Evolutionary conservation across 768 basidiomycete genomes (phyloP), one percentile per base, ranked within the genome.

Genomic region (Artomyces pyxidatus): DNA sequence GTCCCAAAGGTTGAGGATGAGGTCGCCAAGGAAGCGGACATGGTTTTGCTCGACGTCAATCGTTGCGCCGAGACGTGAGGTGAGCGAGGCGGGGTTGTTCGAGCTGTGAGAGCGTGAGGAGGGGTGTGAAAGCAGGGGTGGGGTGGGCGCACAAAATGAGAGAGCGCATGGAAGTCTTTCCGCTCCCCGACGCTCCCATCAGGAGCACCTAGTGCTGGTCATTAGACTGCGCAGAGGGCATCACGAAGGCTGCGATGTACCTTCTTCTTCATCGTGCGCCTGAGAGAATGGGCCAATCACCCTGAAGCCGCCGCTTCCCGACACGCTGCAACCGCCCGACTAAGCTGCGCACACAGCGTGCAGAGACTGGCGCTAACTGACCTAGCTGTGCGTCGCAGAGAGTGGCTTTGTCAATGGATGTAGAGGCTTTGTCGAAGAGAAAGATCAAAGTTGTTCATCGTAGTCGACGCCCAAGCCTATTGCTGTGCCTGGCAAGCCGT

Each of bases 21-120:
- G 83, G 62, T 95, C 91, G 12, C 93, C 94, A 12, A 99, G 81
- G 66, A 99, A 98, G 37, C 93, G 86, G 54, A 98, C 92, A 63
- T 96, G 91, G 58, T 94, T 95, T 64, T 94, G 90, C 64, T 97
- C 95, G 52, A 98, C 93, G 64, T 98, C 95, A 56, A 97, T 95
- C 8, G 96, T 99, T 16, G 95, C 94, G 23, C 94, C 94, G 26
- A 99, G 77, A 16, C 94, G 80, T 42, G 87, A 76, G 2, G 95
- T 97, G 51, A 94, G 75, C 30, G 88, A 87, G 1, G 96, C 94
- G 23, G 91, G 88, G 60, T 95, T 91, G 64, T 95, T 95, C 37
- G 92, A 91, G 65, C 92, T 95, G 60, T n/a, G 35, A 32, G 41
- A 53, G 43, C 26, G 29, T 38, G 26, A 43, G 54, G 45, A 47